These are phyloP conservation scores for Zoysia japonica DNA, from an alignment of 176 grass and related monocot genomes.

Conservation along the genomic window DNA sequence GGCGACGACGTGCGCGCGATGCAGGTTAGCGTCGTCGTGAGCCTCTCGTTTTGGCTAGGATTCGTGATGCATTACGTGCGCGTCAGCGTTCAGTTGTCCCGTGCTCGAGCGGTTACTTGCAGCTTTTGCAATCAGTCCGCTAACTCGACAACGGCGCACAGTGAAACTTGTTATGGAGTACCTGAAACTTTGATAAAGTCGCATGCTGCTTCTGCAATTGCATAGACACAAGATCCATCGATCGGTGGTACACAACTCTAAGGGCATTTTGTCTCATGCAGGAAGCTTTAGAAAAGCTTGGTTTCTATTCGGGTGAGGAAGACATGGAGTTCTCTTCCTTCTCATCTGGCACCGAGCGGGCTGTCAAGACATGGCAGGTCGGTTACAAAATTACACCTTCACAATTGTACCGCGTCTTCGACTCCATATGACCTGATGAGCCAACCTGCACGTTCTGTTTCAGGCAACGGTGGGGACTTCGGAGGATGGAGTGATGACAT, in stretches of 20 bases:
- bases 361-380: conserved; percentile 97
- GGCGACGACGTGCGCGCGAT: conserved; percentile 83
- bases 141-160: neutral
- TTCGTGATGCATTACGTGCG: conserved; percentile 33
- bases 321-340: conserved; percentile 86
- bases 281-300: conserved; percentile 82
- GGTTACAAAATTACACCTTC: conserved; percentile 10
- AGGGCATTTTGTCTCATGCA: conserved; percentile 14
- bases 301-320: conserved; percentile 93
- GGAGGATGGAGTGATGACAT: conserved; percentile 80
- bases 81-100: neutral
- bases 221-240: neutral
- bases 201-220: neutral
- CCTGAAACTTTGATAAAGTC: neutral
- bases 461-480: conserved; percentile 61
- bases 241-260: neutral
- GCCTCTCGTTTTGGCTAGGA: conserved; percentile 57
- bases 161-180: neutral
- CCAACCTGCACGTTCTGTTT: neutral
- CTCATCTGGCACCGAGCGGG: conserved; percentile 77
- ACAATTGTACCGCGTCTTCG: no score
- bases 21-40: conserved; percentile 60
- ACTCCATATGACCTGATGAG: neutral
- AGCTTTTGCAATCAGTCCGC: neutral
- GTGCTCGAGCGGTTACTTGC: neutral